Conservation (phyloP, 768 basidiomycete genomes). For the Termitomyces sp. region DNA sequence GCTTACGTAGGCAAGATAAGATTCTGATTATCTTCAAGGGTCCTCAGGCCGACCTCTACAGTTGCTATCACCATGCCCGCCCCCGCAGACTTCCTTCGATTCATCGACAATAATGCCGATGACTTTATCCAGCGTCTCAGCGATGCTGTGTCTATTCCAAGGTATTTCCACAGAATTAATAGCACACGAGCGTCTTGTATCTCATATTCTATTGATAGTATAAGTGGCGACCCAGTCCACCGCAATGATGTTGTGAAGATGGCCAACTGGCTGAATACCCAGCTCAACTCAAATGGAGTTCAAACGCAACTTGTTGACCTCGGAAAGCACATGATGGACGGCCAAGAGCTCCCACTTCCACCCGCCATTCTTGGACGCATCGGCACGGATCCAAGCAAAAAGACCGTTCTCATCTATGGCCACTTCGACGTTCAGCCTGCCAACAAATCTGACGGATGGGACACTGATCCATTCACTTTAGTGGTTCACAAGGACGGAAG, state of each 20-base stretch:
- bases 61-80: constrained; percentile 36
- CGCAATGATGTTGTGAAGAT: constrained; percentile 81
- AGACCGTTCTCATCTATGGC: constrained; percentile 90
- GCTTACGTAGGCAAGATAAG: constrained; percentile 13
- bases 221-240: constrained; percentile 67
- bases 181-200: neutral
- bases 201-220: constrained; percentile 33
- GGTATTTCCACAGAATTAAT: constrained; percentile 31
- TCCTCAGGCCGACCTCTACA: too few species aligned
- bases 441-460: constrained; percentile 74
- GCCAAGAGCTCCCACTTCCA: constrained; percentile 69
- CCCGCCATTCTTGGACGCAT: constrained; percentile 80
- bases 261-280: constrained; percentile 74
- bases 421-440: constrained; percentile 95
- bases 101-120: constrained; percentile 66
- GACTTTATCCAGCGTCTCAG: constrained; percentile 75
- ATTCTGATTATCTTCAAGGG: constrained; percentile 5
- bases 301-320: constrained; percentile 72
- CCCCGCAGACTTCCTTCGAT: constrained; percentile 44
- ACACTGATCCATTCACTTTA: constrained; percentile 80
- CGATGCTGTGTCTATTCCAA: constrained; percentile 82
- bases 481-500: constrained; percentile 46
- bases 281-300: constrained; percentile 77
- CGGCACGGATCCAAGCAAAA: constrained; percentile 85
- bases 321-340: constrained; percentile 67